These are phyloP conservation scores for Lodderomyces metapsilosis DNA, from an alignment of 1,139 yeast species.

Conservation along the genomic window DNA sequence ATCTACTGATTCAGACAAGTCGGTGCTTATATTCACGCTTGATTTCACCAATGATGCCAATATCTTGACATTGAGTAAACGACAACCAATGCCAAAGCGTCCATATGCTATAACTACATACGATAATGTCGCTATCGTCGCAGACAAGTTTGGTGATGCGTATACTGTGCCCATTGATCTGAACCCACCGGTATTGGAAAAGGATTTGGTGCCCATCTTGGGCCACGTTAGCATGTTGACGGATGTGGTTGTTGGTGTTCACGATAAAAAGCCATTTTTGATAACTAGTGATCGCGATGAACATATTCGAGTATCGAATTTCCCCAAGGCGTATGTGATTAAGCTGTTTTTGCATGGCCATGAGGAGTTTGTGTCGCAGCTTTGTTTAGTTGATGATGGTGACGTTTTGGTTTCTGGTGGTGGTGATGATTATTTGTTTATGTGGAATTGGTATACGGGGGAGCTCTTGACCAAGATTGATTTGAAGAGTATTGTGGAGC, in stretches of 20 bases:
- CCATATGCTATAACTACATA: slow-evolving; percentile 78
- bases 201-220: slow-evolving; percentile 59
- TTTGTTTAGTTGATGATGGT: slow-evolving; percentile 45
- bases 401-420: slow-evolving; percentile 72
- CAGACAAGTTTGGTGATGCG: slow-evolving; percentile 98
- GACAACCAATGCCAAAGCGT: slow-evolving; percentile 84
- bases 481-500: slow-evolving; percentile 46
- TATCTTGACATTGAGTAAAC: slow-evolving; percentile 54
- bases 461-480: slow-evolving; percentile 49
- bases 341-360: slow-evolving; percentile 89
- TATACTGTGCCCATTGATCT: slow-evolving; percentile 51
- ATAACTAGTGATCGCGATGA: slow-evolving; percentile 94
- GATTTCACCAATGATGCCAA: slow-evolving; percentile 30
- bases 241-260: slow-evolving; percentile 45
- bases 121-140: slow-evolving; percentile 53
- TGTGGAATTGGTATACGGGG: slow-evolving; percentile 74
- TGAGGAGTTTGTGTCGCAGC: slow-evolving; percentile 69
- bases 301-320: slow-evolving; percentile 84
- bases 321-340: slow-evolving; percentile 74
- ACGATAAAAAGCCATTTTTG: slow-evolving; percentile 51
- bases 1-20: slow-evolving; percentile 81
- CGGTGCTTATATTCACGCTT: slow-evolving; percentile 62
- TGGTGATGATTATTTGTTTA: slow-evolving; percentile 75
- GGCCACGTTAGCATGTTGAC: slow-evolving; percentile 98
- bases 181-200: slow-evolving; percentile 32